Percentiles rank a stretch among this genome's conserved stretches.
phyloP scores from a whole-genome alignment of 2,329 filamentous ascomycete genomes.

The Ascosphaera acerosa region DNA sequence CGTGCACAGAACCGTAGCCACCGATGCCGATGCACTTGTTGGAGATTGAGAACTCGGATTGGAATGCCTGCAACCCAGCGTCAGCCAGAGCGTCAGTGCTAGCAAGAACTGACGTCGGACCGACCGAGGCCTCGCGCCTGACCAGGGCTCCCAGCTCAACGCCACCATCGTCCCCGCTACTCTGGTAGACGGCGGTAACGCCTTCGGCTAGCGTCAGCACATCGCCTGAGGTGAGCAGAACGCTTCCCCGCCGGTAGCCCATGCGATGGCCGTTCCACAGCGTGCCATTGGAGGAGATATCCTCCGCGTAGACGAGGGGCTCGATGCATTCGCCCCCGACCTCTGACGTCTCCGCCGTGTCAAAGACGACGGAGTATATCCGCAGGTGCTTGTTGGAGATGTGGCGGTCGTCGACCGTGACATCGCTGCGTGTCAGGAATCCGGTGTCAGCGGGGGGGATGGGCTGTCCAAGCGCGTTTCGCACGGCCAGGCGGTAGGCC shows the following conservation, averaged over 20 bases:
- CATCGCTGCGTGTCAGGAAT: slow-evolving; percentile 7
- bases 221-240: slow-evolving; percentile 10
- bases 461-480: too few relatives aligned
- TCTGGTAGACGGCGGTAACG: slow-evolving; percentile 3
- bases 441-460: neutral
- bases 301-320: slow-evolving; percentile 20
- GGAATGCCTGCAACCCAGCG: slow-evolving; percentile 10
- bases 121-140: neutral
- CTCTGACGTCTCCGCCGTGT: slow-evolving; percentile 13
- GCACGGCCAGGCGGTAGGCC: too few relatives aligned
- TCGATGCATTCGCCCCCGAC: slow-evolving; percentile 8
- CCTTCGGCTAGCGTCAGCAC: slow-evolving; percentile 5
- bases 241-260: slow-evolving; percentile 3
- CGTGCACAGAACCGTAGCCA: slow-evolving; percentile 18
- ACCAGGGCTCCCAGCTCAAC: neutral
- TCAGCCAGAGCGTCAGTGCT: too few relatives aligned
- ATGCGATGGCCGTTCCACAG: slow-evolving; percentile 12
- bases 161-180: neutral
- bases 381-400: slow-evolving; percentile 19
- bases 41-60: slow-evolving; percentile 14
- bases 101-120: too few relatives aligned
- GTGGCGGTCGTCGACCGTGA: slow-evolving; percentile 11
- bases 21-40: slow-evolving; percentile 18
- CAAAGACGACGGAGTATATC: slow-evolving; percentile 20
- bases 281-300: slow-evolving; percentile 18